Base-by-base conservation (phyloP, 2,329 filamentous ascomycete species). In the Rhexocercosporidium sp. region DNA sequence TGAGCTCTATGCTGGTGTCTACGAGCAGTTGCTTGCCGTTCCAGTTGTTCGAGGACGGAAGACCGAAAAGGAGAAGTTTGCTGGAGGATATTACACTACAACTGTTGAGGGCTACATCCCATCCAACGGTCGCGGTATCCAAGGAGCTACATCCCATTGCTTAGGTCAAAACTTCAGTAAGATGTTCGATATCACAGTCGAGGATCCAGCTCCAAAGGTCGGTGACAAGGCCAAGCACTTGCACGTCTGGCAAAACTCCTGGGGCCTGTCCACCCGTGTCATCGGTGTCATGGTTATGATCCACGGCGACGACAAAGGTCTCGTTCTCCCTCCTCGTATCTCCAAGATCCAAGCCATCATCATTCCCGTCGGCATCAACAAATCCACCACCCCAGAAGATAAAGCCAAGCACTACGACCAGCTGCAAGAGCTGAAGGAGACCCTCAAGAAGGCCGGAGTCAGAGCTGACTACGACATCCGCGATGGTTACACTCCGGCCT, bases 231-330 rank as follows among this genome's bases (percentile, higher is more conserved):
- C 92, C 72, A 86, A 90, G 73, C 90, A 93, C 76, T 83, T 97
- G 65, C 84, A 95, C 77, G 94, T 98, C 66, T 98, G 95, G 94
- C 96, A 99, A 80, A 99, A 99, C 84, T 97, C 94, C 16, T 99
- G 96, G 96, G 96, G 96, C 81, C 88, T 99, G 69, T 98, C 95
- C 0, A 99, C 96, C 64, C 93, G 96, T 78, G 93, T 95, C 66
- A 97, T 99, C 72, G 96, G 96, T 82, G 94, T 98, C 79, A 98
- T 98, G 95, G 92, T 97, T 76, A 96, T 99, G 89, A 94, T 97
- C 69, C 96, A 99, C 82, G 91, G 94, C 76, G 96, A 99, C 78
- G 92, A 99, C 83, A 95, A 95, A 81, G 96, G 96, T 71, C 86
- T 99, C 20, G 94, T 98, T 69, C 89, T 98, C 62, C 96, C 96